Conservation (phyloP, 306 rosid species). For the Styphnolobium japonicum region DNA sequence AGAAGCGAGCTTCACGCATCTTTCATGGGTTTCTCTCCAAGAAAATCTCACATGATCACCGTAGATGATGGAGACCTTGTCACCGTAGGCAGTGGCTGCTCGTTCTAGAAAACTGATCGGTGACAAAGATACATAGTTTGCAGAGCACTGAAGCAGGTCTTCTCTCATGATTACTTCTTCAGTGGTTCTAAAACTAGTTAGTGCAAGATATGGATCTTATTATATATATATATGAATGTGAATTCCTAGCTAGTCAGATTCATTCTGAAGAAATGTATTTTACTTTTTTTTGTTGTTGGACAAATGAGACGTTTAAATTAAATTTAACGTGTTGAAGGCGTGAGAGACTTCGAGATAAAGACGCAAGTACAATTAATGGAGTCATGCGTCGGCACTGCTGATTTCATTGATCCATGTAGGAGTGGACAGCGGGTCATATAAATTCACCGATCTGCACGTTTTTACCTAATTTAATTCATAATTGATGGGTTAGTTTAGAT, state of each 20-base stretch:
- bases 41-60: constrained; percentile 30
- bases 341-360: not conserved
- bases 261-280: not conserved
- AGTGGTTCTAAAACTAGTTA: not conserved
- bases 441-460: too few species aligned
- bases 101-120: constrained; percentile 58
- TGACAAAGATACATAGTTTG: constrained; percentile 44
- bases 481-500: too few species aligned
- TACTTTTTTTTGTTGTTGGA: not conserved
- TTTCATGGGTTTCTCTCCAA: constrained; percentile 57
- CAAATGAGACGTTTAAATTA: not conserved
- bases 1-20: constrained; percentile 63
- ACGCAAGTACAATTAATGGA: constrained; percentile 10
- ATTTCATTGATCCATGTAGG: too few species aligned
- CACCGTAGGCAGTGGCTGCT: constrained; percentile 49
- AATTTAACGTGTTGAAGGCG: not conserved
- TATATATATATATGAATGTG: not conserved
- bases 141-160: constrained; percentile 29
- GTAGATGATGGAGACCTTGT: constrained; percentile 44
- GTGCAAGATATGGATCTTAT: not conserved
- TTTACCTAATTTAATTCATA: too few species aligned
- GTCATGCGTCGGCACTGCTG: not conserved
- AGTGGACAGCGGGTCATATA: too few species aligned
- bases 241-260: constrained; percentile 14
- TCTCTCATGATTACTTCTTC: not conserved